Base-by-base conservation (phyloP, 2,329 filamentous ascomycete species). In the Colletotrichum lupini region DNA sequence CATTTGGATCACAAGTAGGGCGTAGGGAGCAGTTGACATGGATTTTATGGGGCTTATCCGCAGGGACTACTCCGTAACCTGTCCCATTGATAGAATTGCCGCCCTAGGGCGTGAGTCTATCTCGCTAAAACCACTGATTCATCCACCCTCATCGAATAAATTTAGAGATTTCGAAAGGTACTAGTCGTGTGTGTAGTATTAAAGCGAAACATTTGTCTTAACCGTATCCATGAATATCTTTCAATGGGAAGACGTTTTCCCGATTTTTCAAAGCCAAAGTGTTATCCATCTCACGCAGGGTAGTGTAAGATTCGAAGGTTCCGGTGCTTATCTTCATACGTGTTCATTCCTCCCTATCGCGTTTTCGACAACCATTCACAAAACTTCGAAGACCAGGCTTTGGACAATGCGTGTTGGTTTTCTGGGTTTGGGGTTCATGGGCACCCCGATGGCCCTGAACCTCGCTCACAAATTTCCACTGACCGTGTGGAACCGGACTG, bases 401-500 rank as follows among this genome's bases (percentile, higher is more conserved):
- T 9, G 19, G 19, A 49, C 8, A 9, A 69, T 69, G 67, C 58
- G 58, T 12, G 67, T 82, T 26, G 80, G 80, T 5, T 82, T 82
- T 65, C 30, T 82, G 19, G 80, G 80, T 3, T 66, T 81, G 2
- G 80, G 80, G 24, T 75, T 76, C 19, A 82, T 82, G 80, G 79
- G 79, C 53, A 78, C 77, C 22, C 80, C 80, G 32, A 82, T 82
- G 80, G 80, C 80, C 46, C 69, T 80, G 49, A 80, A 81, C 46
- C 75, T 82, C 7, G 63, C 76, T n/a, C 76, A 76, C 5, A 68
- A 75, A 37, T 81, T 77, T 57, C 75, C 74, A 1, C 35, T 80
- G 4, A 78, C 76, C 0, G 80, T 82, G 11, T 82, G 79, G 80
- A 82, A 81, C 55, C 77, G 80, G 32, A 80, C 63, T 52, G 2